Base-by-base conservation (phyloP, 352 stramenopile species). In the Aphanomyces cochlioides region DNA sequence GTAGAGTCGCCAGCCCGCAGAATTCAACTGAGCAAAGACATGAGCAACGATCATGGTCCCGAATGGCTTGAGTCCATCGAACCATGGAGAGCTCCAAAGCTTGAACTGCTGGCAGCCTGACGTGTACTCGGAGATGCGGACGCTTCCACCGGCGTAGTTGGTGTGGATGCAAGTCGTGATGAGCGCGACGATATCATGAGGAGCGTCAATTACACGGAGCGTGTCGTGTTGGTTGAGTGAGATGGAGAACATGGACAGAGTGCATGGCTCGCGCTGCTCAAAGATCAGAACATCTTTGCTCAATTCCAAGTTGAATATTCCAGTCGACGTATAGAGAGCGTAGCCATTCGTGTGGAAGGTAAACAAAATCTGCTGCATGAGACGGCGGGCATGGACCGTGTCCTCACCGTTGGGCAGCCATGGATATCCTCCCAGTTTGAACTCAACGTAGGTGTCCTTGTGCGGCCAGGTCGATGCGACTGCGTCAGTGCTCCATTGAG, bases 71-170 rank as follows among this genome's bases (percentile, higher is more conserved):
- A 45, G 54, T 40, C 13, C 54, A 34, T 19, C 19, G 8, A 5
- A 8, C 54, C 54, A 61, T 2, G 54, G 54, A 37, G 15, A 40
- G 15, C 54, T 39, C 13, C 21, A 37, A 2, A 61, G 34, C 21
- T 61, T 61, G 54, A 61, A 61, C 34, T 61, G 54, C 8, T 12
- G 19, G 54, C 54, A 61, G 19, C 54, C 54, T 40, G 13, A 5
- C 7, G 54, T 39, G 54, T 61, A 61, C 54, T 61, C 54, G n/a
- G 54, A 61, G 5, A 61, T 5, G 54, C 54, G 54, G 54, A 61
- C 54, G 54, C 15, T 39, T 28, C 54, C 54, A 37, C 54, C 54
- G 3, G 19, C 10, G 54, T 61, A 61, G 13, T 37, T 19, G n/a
- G 7, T 12, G 1, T 37, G 39, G 54, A 61, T n/a, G 54, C 13